Evolutionary conservation across 148 eudicot species (phyloP), one percentile per base, ranked within the genome.

Genomic region (Rhododendron simsii): DNA sequence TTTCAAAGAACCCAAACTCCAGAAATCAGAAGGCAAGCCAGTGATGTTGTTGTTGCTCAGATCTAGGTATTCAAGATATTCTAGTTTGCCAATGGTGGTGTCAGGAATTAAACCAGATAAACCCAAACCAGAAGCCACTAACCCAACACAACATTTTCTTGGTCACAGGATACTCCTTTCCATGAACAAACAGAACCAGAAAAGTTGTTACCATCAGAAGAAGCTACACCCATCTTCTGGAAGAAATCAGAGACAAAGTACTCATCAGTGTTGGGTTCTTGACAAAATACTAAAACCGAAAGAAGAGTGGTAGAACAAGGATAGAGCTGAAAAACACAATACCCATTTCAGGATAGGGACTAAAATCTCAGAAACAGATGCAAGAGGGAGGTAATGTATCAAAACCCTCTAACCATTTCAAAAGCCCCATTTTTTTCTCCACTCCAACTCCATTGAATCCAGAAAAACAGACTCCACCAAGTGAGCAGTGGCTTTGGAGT

Each of bases 211-310:
- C 47, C 51, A 69, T 85, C 73, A 23, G 89, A 59, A 47, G 90
- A 80, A 13, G 75, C 88, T n/a, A 91, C 23, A 30, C 92, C 92
- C 95, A 93, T 93, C 50, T 89, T 92, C 48, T 85, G 82, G 48
- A 92, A 88, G 89, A 92, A 92, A 51, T 86, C 89, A 85, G 83
- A 89, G 81, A 93, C 87, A 78, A 90, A 93, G 87, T 67, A 89
- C 61, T 78, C 92, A 89, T 93, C 95, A 85, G 95, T 89, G 45
- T 93, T 93, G 90, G 93, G 95, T 87, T 86, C 82, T 84, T 93
- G 91, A 76, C 90, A 88, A 85, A 86, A 6, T 71, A 71, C 76
- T 65, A 82, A 76, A 77, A 89, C 87, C 82, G 87, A 26, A 89
- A 84, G 23, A 90, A 78, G 63, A 91, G 83, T 23, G 88, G 48